phyloP scores from a whole-genome alignment of 176 grass and related monocot genomes.

The Tuctoria greenei region DNA sequence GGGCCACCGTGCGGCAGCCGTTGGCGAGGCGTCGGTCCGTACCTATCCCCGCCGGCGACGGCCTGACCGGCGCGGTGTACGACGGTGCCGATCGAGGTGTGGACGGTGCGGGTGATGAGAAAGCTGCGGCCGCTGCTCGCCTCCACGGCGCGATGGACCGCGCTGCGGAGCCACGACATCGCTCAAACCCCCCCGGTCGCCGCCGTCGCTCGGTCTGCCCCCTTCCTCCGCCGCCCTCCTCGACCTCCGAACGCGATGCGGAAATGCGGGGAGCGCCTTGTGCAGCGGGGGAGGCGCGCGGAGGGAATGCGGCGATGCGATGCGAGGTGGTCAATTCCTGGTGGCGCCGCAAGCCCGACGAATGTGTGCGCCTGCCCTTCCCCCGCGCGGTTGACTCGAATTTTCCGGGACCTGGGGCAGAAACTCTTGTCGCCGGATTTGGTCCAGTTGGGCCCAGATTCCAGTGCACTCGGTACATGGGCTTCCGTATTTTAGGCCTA shows the following conservation, averaged over 20 bases:
- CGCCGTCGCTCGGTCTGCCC: too few species aligned
- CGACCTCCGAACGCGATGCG: background rate
- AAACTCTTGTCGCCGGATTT: background rate
- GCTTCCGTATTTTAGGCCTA: background rate
- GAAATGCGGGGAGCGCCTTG: background rate
- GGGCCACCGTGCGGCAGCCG: too few species aligned
- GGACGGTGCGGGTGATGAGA: constrained; percentile 80
- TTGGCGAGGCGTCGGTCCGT: background rate
- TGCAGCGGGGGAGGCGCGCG: constrained; percentile 20
- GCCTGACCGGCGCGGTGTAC: constrained; percentile 95
- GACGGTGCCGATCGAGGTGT: constrained; percentile 74
- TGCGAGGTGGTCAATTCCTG: background rate
- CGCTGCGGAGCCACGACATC: constrained; percentile 96
- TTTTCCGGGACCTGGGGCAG: background rate
- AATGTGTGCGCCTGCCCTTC: constrained; percentile 42
- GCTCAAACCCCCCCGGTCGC: background rate
- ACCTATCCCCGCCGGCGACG: constrained; percentile 82
- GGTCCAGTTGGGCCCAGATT: background rate
- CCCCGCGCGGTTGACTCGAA: constrained; percentile 1
- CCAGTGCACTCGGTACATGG: background rate
- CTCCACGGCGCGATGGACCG: constrained; percentile 87
- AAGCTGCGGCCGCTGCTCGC: constrained; percentile 69
- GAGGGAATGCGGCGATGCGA: constrained; percentile 31
- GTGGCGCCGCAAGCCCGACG: constrained; percentile 52
- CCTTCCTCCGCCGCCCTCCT: background rate